These are phyloP conservation scores for Pseudogymnoascus sp. DNA, from an alignment of 2,329 filamentous ascomycete genomes.

Conservation along the genomic window DNA sequence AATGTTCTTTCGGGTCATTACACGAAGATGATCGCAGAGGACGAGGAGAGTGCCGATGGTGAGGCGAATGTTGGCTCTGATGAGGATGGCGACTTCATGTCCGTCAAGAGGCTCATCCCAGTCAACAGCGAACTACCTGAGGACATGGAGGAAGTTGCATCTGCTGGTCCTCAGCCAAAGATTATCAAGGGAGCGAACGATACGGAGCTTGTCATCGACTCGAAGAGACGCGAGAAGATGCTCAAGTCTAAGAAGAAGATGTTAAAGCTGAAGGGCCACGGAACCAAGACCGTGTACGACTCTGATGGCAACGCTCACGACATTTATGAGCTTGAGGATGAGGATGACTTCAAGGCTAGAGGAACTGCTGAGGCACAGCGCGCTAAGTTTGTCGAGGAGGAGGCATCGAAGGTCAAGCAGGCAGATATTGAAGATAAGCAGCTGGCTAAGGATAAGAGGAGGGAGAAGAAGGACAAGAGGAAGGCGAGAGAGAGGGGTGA, in stretches of 20 bases:
- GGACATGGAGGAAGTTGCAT: slow-evolving; percentile 36
- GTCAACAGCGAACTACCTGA: slow-evolving; percentile 52
- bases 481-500: slow-evolving; percentile 60
- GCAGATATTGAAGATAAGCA: slow-evolving; percentile 81
- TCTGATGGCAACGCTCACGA: slow-evolving; percentile 82
- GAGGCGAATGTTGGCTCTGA: slow-evolving; percentile 44
- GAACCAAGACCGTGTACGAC: slow-evolving; percentile 82
- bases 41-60: slow-evolving; percentile 39
- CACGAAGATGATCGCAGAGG: slow-evolving; percentile 70
- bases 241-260: slow-evolving; percentile 92
- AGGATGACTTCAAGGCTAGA: slow-evolving; percentile 69
- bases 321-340: slow-evolving; percentile 81
- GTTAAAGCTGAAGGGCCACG: slow-evolving; percentile 80
- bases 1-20: slow-evolving; percentile 94
- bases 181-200: slow-evolving; percentile 61
- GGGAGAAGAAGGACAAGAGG: slow-evolving; percentile 67
- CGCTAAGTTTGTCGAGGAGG: slow-evolving; percentile 69
- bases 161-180: slow-evolving; percentile 43
- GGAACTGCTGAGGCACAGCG: slow-evolving; percentile 74
- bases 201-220: slow-evolving; percentile 77
- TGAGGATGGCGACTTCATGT: slow-evolving; percentile 77
- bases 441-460: slow-evolving; percentile 68
- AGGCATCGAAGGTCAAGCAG: slow-evolving; percentile 62
- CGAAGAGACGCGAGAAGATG: slow-evolving; percentile 92
- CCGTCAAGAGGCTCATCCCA: slow-evolving; percentile 80